phyloP scores from a whole-genome alignment of 306 rosid genomes.

The Pachyrhizus erosus region DNA sequence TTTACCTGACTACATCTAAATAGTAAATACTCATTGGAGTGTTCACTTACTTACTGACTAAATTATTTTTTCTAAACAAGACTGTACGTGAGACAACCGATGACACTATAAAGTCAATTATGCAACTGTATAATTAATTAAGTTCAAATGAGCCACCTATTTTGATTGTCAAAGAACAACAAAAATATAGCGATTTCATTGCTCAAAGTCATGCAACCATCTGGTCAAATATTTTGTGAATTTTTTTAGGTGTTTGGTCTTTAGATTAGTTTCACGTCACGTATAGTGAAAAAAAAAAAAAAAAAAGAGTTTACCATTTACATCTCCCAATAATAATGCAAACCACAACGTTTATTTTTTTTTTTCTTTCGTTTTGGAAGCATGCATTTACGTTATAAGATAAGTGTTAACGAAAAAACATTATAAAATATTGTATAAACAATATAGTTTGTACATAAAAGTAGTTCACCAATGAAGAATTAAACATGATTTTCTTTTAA shows the following conservation, averaged over 20 bases:
- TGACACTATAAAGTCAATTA: conserved; percentile 21
- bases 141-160: conserved; percentile 44
- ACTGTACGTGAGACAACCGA: not conserved
- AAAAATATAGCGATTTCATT: not conserved
- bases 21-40: not conserved
- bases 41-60: not conserved
- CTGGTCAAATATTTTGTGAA: not conserved
- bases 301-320: too few relatives aligned
- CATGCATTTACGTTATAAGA: too few relatives aligned
- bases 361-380: too few relatives aligned
- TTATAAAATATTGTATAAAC: too few relatives aligned
- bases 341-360: too few relatives aligned
- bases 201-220: conserved; percentile 3
- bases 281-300: too few relatives aligned
- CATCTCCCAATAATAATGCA: too few relatives aligned
- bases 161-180: conserved; percentile 45
- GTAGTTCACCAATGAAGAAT: too few relatives aligned
- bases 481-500: too few relatives aligned
- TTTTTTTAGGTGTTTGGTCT: not conserved
- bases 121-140: conserved; percentile 11
- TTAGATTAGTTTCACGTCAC: too few relatives aligned
- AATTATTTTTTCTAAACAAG: not conserved
- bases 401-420: too few relatives aligned
- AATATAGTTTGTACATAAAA: too few relatives aligned
- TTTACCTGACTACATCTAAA: not conserved